A percentile compares a stretch with the other conserved stretches of the same genome.
phyloP scores from a whole-genome alignment of 2,329 filamentous ascomycete genomes.

The Phialemoniopsis sp. region DNA sequence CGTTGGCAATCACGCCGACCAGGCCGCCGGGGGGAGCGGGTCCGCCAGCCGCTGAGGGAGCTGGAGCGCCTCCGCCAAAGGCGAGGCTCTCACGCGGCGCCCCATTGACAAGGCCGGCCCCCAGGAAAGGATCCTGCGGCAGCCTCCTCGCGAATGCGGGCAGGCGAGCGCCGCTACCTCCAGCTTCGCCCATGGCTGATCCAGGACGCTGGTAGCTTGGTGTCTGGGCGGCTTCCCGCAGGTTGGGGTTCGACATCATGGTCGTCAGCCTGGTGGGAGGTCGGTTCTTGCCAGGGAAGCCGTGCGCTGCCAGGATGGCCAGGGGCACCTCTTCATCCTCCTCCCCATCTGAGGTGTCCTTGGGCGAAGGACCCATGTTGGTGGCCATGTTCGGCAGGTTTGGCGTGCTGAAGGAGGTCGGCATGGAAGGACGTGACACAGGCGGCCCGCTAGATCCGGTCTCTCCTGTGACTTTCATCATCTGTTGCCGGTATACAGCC shows the following conservation, averaged over 20 bases:
- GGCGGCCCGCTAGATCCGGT: conserved; percentile 18
- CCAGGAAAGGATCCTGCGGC: conserved; percentile 81
- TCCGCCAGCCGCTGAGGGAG: conserved; percentile 29
- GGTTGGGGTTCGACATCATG: conserved; percentile 67
- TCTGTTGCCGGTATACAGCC: conserved; percentile 85
- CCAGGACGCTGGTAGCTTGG: conserved; percentile 45
- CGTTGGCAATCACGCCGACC: conserved; percentile 81
- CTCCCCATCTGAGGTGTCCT: conserved; percentile 46
- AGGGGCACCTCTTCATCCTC: conserved; percentile 87
- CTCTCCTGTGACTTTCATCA: conserved; percentile 94
- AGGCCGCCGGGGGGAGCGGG: conserved; percentile 67
- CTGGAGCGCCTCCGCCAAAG: conserved; percentile 54
- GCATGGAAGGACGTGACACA: conserved; percentile 49
- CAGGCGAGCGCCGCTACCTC: conserved; percentile 44
- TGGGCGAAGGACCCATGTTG: conserved; percentile 27
- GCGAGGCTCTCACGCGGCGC: conserved; percentile 71
- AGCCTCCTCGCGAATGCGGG: conserved; percentile 81
- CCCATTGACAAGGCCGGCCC: conserved; percentile 70
- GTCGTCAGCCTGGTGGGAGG: conserved; percentile 65
- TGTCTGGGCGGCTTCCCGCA: conserved; percentile 47
- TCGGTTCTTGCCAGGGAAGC: conserved; percentile 75
- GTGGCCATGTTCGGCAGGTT: conserved; percentile 40
- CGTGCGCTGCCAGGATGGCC: conserved; percentile 82
- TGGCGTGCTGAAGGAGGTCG: conserved; percentile 58
- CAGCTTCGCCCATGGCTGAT: conserved; percentile 53